Percentiles rank a stretch among this genome's conserved stretches.
phyloP scores from a whole-genome alignment of 2,329 filamentous ascomycete species.

The Colletotrichum noveboracense region DNA sequence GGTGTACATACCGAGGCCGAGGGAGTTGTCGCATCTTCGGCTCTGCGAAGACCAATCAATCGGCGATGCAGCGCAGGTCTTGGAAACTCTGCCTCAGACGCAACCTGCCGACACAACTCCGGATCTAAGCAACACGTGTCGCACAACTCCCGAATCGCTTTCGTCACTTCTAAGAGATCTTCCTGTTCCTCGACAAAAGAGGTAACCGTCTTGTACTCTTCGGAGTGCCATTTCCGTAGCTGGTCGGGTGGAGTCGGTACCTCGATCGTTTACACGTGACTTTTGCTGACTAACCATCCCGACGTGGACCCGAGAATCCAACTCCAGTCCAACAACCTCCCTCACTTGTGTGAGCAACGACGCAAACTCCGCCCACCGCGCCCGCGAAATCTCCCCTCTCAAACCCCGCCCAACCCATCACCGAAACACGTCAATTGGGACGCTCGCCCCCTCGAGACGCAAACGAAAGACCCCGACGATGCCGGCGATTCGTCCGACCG shows the following conservation, averaged over 20 bases:
- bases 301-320: conserved; percentile 19
- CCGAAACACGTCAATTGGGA: conserved; percentile 7
- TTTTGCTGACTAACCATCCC: neutral
- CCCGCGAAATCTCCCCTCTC: neutral
- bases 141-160: neutral
- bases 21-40: neutral
- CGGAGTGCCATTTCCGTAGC: neutral
- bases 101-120: neutral
- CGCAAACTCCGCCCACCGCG: conserved; percentile 14
- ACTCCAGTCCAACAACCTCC: conserved; percentile 22
- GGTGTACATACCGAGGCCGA: neutral
- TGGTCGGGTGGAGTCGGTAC: conserved; percentile 8
- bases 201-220: neutral
- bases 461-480: neutral
- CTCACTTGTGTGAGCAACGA: conserved; percentile 11
- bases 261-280: neutral
- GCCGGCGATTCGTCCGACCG: conserved; percentile 23
- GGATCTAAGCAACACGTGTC: neutral
- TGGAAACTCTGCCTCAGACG: neutral
- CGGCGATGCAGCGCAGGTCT: neutral
- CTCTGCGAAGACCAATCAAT: neutral
- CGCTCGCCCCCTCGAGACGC: neutral
- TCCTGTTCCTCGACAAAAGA: neutral
- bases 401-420: neutral
- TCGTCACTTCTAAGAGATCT: neutral